Evolutionary conservation across 495 filamentous ascomycete species (phyloP), one percentile per base, ranked within the genome.

Genomic region (Bacidia gigantensis): DNA sequence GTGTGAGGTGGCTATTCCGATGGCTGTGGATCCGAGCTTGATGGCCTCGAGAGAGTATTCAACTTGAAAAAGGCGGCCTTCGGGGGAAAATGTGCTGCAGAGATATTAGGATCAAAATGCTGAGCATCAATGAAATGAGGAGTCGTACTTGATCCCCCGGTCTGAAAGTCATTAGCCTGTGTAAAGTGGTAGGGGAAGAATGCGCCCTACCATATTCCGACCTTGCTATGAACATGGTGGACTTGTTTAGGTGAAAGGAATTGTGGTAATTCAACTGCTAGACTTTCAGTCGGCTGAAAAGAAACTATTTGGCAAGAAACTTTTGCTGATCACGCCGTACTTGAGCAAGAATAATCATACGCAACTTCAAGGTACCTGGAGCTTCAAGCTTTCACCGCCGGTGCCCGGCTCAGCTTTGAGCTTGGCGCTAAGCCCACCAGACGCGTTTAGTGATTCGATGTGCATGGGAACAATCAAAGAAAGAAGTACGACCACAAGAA

Each of bases 31-130:
- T 62, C 92, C 92, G 61, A 97, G 87, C 72, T 98, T 98, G 79
- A 98, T 98, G 68, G 92, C 92, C 80, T 98, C 92, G 57, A 98
- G 85, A 53, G 93, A 97, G 80, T 98, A 98, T 84, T 98, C 92
- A 72, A 98, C 92, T 77, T 98, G 92, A 81, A 98, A 98, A 68
- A 98, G 84, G 73, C 92, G 92, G 62, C 92, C 92, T 78, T 98
- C 92, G 46, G 92, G 92, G 59, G 92, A 98, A 84, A 98, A 98
- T 78, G 92, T 98, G 78, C 89, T 97, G 66, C 49, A 25, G 48
- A 43, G 7, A 14, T 51, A 38, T 56, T 23, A 58, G 47, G 45
- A 60, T 43, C 46, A 21, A 14, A 53, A 25, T 25, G 11, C 29
- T 21, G 20, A n/a, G 9, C 3, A 21, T 11, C 3, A 14, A 22